Evolutionary conservation across 768 basidiomycete species (phyloP), one percentile per base, ranked within the genome.

Genomic region (Vararia minispora): DNA sequence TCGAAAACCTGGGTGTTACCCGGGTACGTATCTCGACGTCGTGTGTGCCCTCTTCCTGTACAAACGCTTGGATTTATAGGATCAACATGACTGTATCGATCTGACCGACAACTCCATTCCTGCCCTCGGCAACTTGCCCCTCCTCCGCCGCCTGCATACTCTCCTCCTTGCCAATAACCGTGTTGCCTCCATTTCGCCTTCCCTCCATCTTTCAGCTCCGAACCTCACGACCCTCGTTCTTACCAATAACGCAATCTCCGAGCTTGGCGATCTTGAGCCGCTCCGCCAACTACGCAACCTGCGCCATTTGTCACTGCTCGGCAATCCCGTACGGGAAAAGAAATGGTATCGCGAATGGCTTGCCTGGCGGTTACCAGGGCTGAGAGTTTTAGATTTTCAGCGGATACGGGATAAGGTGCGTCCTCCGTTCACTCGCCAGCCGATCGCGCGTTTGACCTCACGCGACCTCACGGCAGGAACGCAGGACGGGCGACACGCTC

Each of bases 301-400:
- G 48, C 74, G 78, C 56, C 87, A 79, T 54, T 58, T 94, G 35
- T 76, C 76, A 26, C 61, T 92, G 48, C 50, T 86, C 46, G 88
- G 86, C 17, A 86, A 86, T 50, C 87, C 90, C 39, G 85, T 91
- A 23, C 65, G 71, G 56, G 83, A 90, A 66, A 85, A 84, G 71
- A 87, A 89, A 74, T 87, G 83, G 77, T 94, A 92, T 68, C 84
- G 88, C 67, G 86, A 89, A 67, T 94, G 89, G 89, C 75, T 91
- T 68, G 77, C 85, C 51, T 89, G 77, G 76, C 76, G 79, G 65
- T 69, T 89, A 68, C 77, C 81, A 59, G 71, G 73, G 56, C 72
- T 94, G 56, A 79, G 90, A 72, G 84, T 89, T 64, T 70, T 94
- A 56, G 89, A 94, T 74, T 94, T 87, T 64, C 84, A 89, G 71